Base-by-base conservation (phyloP, 2,329 filamentous ascomycete species). In the Monosporascus cannonballus region DNA sequence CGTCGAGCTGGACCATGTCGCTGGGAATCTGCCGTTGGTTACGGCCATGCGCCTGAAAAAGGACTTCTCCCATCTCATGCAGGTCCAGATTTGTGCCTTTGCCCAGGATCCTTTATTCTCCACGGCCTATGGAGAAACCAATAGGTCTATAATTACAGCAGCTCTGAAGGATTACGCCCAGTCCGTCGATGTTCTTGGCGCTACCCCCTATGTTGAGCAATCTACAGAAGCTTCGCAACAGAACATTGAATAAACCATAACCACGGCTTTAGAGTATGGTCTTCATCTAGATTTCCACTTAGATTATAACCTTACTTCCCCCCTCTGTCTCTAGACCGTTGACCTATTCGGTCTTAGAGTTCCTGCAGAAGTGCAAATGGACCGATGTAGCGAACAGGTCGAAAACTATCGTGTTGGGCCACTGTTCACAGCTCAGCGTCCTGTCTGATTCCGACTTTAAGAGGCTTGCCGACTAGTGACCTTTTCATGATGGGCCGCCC, bases 211-310 rank as follows among this genome's bases (percentile, higher is more conserved):
- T 60, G 85, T 89, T 2, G 87, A 90, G 66, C 64, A 70, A 5
- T 73, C 73, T 25, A 61, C 71, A 20, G 66, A 69, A 9, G 74
- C 74, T 6, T 74, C 77, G 54, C 71, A 76, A 50, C 63, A 65
- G 48, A 90, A 89, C 60, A 79, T 88, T 18, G 71, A 77, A 18
- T 89, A 83, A 81, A 81, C 86, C 17, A 71, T 86, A 39, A 69
- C 74, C 2, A 71, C 75, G 24, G 83, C 83, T 2, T 63, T 84
- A 38, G 56, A 69, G 22, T 63, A 74, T 39, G 62, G 67, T 2
- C 74, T 84, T 49, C 81, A 87, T 63, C 67, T 90, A 5, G 86
- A 90, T 61, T 82, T 89, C 46, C 87, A 90, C 63, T 73, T 90
- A 6, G 87, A 90, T 65, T 89, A 90, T 64, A 83, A 84, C 52